Conservation (phyloP, 352 stramenopile genomes). For the Peronospora destructor region DNA sequence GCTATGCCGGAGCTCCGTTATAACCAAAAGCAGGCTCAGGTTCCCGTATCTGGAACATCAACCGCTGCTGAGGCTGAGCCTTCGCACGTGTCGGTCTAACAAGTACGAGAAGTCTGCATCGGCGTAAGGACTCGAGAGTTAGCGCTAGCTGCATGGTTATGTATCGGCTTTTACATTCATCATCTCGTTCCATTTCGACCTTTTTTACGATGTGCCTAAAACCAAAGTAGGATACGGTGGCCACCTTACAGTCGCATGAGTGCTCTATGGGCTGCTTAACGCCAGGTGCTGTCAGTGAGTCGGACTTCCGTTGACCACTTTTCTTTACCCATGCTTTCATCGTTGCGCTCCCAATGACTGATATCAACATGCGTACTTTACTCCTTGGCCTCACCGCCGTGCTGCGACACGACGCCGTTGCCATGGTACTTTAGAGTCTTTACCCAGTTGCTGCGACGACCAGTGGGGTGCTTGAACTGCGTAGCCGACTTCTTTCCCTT, state of each 20-base stretch:
- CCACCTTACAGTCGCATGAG: constrained; percentile 7
- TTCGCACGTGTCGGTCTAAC: constrained; percentile 60
- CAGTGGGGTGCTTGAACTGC: constrained; percentile 72
- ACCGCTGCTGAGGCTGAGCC: constrained; percentile 38
- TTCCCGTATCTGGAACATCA: constrained; percentile 20
- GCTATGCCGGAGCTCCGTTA: constrained; percentile 76
- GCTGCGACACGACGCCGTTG: constrained; percentile 68
- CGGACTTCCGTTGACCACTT: background rate
- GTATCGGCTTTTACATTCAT: constrained; percentile 29
- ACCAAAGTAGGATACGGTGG: background rate
- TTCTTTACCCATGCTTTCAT: background rate
- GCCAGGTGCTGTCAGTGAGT: constrained; percentile 1
- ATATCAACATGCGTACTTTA: constrained; percentile 25
- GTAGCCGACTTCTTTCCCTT: constrained; percentile 70
- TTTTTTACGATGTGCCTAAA: background rate
- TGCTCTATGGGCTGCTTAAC: constrained; percentile 17
- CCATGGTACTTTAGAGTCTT: constrained; percentile 87
- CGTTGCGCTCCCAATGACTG: constrained; percentile 8
- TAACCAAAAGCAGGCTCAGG: constrained; percentile 49
- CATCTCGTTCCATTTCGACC: constrained; percentile 1
- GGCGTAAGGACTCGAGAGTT: constrained; percentile 16
- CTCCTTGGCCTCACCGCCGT: constrained; percentile 71
- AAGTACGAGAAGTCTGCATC: constrained; percentile 3
- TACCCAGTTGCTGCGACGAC: constrained; percentile 79
- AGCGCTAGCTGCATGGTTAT: constrained; percentile 28